Evolutionary conservation across 345 rosid species (phyloP).

Genomic region (Punica granatum): DNA sequence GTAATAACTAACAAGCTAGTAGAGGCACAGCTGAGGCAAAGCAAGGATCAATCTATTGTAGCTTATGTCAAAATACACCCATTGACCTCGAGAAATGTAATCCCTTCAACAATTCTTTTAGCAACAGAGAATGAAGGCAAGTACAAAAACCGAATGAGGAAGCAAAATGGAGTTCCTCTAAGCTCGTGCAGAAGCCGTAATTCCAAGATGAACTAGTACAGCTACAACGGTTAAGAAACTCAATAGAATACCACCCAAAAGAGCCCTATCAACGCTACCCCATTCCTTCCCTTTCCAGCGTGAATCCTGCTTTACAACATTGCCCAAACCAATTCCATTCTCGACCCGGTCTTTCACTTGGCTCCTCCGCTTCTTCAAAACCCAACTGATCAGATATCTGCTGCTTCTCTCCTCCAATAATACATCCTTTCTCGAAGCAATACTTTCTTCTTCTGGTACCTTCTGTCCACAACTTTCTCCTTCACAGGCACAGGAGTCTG

Average conservation of each 20-base stretch:
- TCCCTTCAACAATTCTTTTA: constrained; percentile 15
- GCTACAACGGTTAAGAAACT: constrained; percentile 47
- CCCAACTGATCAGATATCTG: constrained; percentile 39
- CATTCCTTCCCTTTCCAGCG: constrained; percentile 21
- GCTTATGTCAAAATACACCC: neutral
- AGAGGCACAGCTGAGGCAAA: neutral
- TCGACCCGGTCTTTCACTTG: constrained; percentile 21
- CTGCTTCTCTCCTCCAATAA: constrained; percentile 20
- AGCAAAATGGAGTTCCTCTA: neutral
- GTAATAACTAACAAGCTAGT: no score
- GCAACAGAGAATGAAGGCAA: neutral
- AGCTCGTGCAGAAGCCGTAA: neutral
- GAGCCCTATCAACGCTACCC: constrained; percentile 47
- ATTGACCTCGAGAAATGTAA: neutral
- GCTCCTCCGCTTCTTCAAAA: constrained; percentile 34
- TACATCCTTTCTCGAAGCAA: constrained; percentile 9
- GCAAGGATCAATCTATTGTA: neutral
- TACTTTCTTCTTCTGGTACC: constrained; percentile 4
- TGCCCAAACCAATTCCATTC: constrained; percentile 9
- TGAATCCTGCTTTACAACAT: constrained; percentile 24
- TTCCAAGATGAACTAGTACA: constrained; percentile 38
- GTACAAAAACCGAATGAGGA: neutral
- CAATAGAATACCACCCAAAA: constrained; percentile 57
- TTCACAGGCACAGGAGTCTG: constrained; percentile 38
- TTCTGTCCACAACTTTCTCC: constrained; percentile 39